Base-by-base conservation (phyloP, 2,329 filamentous ascomycete genomes). In the Venturia pyrina region DNA sequence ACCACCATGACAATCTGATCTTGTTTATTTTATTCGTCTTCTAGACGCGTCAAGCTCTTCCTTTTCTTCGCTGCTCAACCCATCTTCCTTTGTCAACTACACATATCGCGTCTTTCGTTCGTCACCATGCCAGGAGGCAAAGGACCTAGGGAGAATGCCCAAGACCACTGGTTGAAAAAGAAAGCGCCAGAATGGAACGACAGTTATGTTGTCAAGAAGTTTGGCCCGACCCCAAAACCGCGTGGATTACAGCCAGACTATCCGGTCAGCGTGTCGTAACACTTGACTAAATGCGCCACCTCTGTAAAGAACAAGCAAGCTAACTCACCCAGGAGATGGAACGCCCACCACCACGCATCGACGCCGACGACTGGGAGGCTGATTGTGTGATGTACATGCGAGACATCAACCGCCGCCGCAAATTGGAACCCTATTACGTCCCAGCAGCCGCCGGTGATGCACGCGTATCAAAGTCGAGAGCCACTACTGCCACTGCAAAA, bases 311-410 rank as follows among this genome's bases (percentile, higher is more conserved):
- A 59, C 28, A 34, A 4, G 11, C 28, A 59, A 11, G 53, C 53
- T 59, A 21, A 59, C 32, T 19, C 19, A 21, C 15, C 15, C 53
- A 59, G 53, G 32, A 34, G n/a, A 59, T 59, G 53, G 32, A 59
- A 37, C 15, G 37, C 15, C 53, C 32, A 37, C 53, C 53, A 59
- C 53, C 53, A 37, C 53, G 53, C 28, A 34, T 59, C 53, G 53
- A 59, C 15, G 53, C 53, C 19, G 53, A 59, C n/a, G 53, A 59
- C 28, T 59, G 53, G 53, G 53, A 59, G 53, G 53, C 53, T 15
- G 53, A 59, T 10, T 59, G 53, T 59, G 53, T 59, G 17, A 37
- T 37, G 28, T 34, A 59, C 15, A 59, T 59, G 53, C 37, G 13
- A 17, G 53, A 37, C 24, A 59, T 59, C 53, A 37, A 37, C 5